Percentiles rank a stretch among this genome's conserved stretches.
Evolutionary conservation across 192 early-diverging fungal species (phyloP).

Genomic region (Coemansia biformis): DNA sequence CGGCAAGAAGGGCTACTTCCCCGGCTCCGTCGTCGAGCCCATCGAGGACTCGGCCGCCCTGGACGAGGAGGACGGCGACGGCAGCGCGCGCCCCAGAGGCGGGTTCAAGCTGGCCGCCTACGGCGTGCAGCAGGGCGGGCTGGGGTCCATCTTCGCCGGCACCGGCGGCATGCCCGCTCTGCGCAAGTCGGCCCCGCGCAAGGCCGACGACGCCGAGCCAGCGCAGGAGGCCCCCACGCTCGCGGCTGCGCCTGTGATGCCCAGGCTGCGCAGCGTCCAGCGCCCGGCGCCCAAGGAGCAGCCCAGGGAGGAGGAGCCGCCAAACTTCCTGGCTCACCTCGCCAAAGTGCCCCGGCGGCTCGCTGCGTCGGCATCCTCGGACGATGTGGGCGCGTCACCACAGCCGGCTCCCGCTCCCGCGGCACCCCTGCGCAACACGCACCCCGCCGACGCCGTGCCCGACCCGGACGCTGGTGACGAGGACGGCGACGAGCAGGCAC

Average conservation of each 20-base stretch:
- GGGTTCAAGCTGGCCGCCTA: slow-evolving; percentile 66
- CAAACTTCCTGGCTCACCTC: slow-evolving; percentile 41
- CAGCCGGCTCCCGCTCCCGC: too few relatives aligned
- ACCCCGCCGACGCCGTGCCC: slow-evolving; percentile 16
- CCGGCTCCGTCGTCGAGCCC: slow-evolving; percentile 55
- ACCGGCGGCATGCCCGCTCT: slow-evolving; percentile 58
- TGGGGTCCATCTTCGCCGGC: slow-evolving; percentile 69
- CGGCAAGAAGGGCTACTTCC: slow-evolving; percentile 71
- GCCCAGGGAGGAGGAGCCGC: slow-evolving; percentile 27
- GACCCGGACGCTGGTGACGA: background rate
- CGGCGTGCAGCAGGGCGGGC: slow-evolving; percentile 73
- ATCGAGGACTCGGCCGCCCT: slow-evolving; percentile 30
- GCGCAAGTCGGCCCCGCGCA: slow-evolving; percentile 54
- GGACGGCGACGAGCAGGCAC: background rate
- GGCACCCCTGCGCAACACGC: too few relatives aligned
- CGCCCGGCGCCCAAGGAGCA: slow-evolving; percentile 21
- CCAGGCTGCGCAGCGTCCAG: slow-evolving; percentile 46
- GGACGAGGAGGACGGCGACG: slow-evolving; percentile 23
- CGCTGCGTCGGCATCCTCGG: slow-evolving; percentile 9
- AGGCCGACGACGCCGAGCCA: slow-evolving; percentile 22
- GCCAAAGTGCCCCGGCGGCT: slow-evolving; percentile 35
- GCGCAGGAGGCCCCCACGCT: slow-evolving; percentile 6
- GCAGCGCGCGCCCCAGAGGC: slow-evolving; percentile 18
- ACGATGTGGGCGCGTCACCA: slow-evolving; percentile 19
- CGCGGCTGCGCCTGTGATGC: slow-evolving; percentile 20